These are phyloP conservation scores for Helichrysum umbraculigerum DNA, from an alignment of 129 eudicot genomes.

Conservation along the genomic window DNA sequence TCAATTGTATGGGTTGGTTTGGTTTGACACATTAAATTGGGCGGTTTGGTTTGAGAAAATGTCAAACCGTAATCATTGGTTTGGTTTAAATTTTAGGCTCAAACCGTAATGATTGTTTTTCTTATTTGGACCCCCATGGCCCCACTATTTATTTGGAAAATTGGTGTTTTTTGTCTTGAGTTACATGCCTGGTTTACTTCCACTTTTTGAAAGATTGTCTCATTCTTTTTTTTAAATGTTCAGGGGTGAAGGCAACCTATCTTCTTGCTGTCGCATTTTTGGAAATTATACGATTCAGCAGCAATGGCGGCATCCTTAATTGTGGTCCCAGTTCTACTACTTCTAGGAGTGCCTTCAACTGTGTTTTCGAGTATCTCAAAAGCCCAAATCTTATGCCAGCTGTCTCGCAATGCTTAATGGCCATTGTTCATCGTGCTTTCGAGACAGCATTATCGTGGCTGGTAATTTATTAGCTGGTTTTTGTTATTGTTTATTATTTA, in stretches of 20 bases:
- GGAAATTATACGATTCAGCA: constrained; percentile 92
- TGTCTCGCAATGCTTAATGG: constrained; percentile 93
- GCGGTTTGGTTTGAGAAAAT: too few relatives aligned
- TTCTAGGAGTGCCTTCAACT: constrained; percentile 94
- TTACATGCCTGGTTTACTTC: constrained; percentile 10
- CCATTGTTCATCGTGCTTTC: constrained; percentile 84
- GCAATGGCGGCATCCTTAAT: constrained; percentile 98
- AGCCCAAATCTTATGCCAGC: constrained; percentile 95
- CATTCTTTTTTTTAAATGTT: constrained; percentile 15
- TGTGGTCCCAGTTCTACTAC: constrained; percentile 61
- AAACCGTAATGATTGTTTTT: too few relatives aligned
- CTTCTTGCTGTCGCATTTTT: constrained; percentile 91
- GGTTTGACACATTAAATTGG: too few relatives aligned
- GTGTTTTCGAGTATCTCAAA: constrained; percentile 93
- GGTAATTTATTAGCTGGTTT: constrained; percentile 42
- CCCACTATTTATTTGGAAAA: constrained; percentile 8
- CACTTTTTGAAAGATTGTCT: constrained; percentile 11
- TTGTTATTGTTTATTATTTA: not conserved
- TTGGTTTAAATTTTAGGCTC: too few relatives aligned
- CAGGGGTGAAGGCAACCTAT: constrained; percentile 98
- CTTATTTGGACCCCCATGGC: not conserved
- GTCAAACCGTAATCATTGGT: too few relatives aligned
- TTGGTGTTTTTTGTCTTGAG: constrained; percentile 1
- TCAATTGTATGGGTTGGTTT: too few relatives aligned
- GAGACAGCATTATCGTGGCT: constrained; percentile 87